phyloP scores from a whole-genome alignment of 2,329 filamentous ascomycete genomes.

The Colletotrichum trifolii region DNA sequence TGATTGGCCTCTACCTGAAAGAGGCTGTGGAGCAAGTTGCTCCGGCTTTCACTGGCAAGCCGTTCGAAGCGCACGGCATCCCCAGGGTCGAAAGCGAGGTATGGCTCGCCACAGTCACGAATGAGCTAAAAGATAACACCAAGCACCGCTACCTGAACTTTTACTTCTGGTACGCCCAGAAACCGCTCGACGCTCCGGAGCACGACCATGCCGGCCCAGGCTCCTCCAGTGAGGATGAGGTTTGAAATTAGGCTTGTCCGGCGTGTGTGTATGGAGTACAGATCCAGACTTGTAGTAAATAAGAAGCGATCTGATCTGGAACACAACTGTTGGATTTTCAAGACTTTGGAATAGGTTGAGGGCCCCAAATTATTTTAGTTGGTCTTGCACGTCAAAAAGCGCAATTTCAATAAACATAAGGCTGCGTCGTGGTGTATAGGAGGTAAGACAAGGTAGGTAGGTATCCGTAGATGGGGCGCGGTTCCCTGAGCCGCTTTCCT shows the following conservation, averaged over 20 bases:
- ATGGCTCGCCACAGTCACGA: slow-evolving; percentile 45
- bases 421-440: too few relatives aligned
- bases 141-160: slow-evolving; percentile 57
- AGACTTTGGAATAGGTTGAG: too few relatives aligned
- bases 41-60: slow-evolving; percentile 54
- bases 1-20: slow-evolving; percentile 57
- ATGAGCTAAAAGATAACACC: slow-evolving; percentile 47
- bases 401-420: too few relatives aligned
- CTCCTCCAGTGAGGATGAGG: not conserved
- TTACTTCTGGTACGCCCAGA: slow-evolving; percentile 57
- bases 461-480: too few relatives aligned
- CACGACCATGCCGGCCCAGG: not conserved
- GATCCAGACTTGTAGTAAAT: too few relatives aligned
- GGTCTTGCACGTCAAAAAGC: too few relatives aligned
- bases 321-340: too few relatives aligned
- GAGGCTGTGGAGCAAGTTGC: slow-evolving; percentile 54
- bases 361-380: too few relatives aligned
- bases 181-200: slow-evolving; percentile 39
- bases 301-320: too few relatives aligned
- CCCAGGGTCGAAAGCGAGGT: slow-evolving; percentile 47
- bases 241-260: not conserved
- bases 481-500: too few relatives aligned
- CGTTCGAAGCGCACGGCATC: slow-evolving; percentile 51
- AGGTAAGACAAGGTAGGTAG: too few relatives aligned
- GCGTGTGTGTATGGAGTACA: too few relatives aligned